Conservation (phyloP, 1,139 yeast species). For the Neolecta irregularis region DNA sequence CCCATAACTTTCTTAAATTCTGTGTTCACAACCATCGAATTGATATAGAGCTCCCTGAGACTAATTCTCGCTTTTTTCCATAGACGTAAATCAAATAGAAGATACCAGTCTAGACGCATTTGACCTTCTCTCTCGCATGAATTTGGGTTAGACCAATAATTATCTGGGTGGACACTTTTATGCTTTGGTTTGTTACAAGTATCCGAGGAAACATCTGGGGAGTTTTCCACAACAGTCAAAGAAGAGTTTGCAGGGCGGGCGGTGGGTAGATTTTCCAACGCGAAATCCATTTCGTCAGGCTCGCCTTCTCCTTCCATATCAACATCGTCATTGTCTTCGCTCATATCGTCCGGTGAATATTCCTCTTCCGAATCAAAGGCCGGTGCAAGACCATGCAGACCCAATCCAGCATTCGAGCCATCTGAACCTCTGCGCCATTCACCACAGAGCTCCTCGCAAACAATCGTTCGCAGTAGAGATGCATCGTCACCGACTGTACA, state of each 20-base stretch:
- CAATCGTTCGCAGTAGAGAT: slow-evolving; percentile 33
- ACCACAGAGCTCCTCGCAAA: slow-evolving; percentile 38
- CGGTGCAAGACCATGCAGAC: too few relatives aligned
- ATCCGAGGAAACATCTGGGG: too few relatives aligned
- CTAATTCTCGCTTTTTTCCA: slow-evolving; percentile 51
- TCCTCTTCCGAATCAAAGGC: too few relatives aligned
- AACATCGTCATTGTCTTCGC: neutral
- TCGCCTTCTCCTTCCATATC: neutral
- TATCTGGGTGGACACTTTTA: too few relatives aligned
- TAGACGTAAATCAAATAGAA: slow-evolving; percentile 49
- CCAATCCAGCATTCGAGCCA: too few relatives aligned
- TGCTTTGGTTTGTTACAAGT: too few relatives aligned
- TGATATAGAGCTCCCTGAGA: slow-evolving; percentile 53
- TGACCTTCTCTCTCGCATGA: neutral
- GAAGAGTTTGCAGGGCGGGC: too few relatives aligned
- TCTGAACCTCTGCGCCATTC: slow-evolving; percentile 37
- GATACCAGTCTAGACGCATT: slow-evolving; percentile 29
- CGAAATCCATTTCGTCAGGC: too few relatives aligned
- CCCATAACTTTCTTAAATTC: slow-evolving; percentile 46
- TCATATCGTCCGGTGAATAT: too few relatives aligned
- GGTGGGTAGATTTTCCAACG: too few relatives aligned
- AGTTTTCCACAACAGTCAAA: too few relatives aligned
- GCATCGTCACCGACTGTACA: slow-evolving; percentile 41
- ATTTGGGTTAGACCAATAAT: neutral
- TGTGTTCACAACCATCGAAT: slow-evolving; percentile 53